These are phyloP conservation scores for Saccharum hybrid DNA, from an alignment of 202 grass and related monocot genomes.

Conservation along the genomic window DNA sequence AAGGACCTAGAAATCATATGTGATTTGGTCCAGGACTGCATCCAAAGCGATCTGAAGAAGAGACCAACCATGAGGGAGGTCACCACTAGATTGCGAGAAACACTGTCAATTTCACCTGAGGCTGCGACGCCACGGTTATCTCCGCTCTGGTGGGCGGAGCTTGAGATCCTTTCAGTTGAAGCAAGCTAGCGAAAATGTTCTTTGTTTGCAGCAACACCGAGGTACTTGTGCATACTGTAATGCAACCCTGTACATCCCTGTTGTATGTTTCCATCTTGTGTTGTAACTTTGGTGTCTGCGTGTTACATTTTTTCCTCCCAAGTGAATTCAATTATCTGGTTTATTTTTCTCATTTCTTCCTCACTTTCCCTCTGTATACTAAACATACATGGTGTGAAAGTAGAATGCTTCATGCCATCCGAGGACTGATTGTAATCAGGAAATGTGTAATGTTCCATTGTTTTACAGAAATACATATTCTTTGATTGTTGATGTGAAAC, in stretches of 20 bases:
- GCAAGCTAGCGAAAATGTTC: conserved; percentile 69
- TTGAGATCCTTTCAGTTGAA: conserved; percentile 98
- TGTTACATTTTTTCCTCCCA: conserved; percentile 16
- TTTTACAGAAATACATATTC: conserved; percentile 52
- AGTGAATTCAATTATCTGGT: conserved; percentile 4
- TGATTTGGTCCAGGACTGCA: conserved; percentile 74
- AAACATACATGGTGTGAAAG: conserved; percentile 44
- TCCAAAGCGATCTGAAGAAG: conserved; percentile 65
- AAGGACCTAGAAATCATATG: conserved; percentile 79
- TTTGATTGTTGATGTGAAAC: conserved; percentile 38
- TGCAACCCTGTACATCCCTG: conserved; percentile 57
- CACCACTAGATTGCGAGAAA: conserved; percentile 59
- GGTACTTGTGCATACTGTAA: conserved; percentile 49
- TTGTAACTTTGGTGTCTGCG: conserved; percentile 40
- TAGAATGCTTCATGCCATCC: conserved; percentile 50
- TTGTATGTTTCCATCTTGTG: conserved; percentile 41
- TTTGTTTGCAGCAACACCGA: conserved; percentile 50
- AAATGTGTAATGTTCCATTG: conserved; percentile 46
- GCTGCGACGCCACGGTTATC: conserved; percentile 85
- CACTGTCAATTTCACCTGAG: conserved; percentile 74
- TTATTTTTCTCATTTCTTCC: conserved; percentile 44
- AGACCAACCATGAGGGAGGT: conserved; percentile 82
- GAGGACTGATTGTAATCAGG: conserved; percentile 51
- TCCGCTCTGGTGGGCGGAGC: conserved; percentile 99
- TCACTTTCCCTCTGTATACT: conserved; percentile 47